phyloP scores from a whole-genome alignment of 2,329 filamentous ascomycete species.

The Stromatinia cepivora region DNA sequence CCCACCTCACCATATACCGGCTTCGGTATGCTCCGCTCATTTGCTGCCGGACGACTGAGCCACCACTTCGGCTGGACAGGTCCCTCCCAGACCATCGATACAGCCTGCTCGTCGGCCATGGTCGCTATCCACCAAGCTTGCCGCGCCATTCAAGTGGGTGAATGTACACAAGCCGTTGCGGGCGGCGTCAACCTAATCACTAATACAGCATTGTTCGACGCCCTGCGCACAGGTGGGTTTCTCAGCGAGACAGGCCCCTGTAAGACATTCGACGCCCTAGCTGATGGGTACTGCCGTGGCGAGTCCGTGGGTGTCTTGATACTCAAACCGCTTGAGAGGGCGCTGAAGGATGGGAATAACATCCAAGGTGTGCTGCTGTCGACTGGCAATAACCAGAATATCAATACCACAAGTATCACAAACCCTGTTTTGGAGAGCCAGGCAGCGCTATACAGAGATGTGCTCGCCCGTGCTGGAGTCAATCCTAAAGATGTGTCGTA shows the following conservation, averaged over 20 bases:
- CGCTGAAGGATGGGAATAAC: conserved; percentile 48
- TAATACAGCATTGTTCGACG: not conserved
- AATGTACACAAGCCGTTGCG: conserved; percentile 17
- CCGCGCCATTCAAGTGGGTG: conserved; percentile 28
- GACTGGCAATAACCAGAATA: conserved; percentile 57
- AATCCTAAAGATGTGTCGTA: conserved; percentile 19
- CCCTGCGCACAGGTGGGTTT: conserved; percentile 6
- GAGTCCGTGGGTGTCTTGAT: conserved; percentile 52
- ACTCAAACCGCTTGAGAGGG: conserved; percentile 43
- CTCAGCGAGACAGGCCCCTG: conserved; percentile 6
- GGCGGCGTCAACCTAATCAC: conserved; percentile 16
- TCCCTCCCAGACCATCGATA: conserved; percentile 44
- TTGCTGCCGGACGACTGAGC: conserved; percentile 45
- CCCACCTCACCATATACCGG: conserved; percentile 25
- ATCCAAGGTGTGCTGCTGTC: conserved; percentile 57
- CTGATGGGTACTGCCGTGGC: conserved; percentile 56
- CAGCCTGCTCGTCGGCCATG: conserved; percentile 43
- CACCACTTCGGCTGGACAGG: conserved; percentile 45
- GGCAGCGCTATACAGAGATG: conserved; percentile 42
- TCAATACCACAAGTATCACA: conserved; percentile 57
- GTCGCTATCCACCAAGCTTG: conserved; percentile 41
- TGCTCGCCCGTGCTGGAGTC: conserved; percentile 22
- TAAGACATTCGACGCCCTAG: conserved; percentile 47
- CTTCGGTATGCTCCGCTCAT: conserved; percentile 39
- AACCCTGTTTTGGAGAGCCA: conserved; percentile 51